Base-by-base conservation (phyloP, 192 early-diverging fungal genomes). In the Podila verticillata region DNA sequence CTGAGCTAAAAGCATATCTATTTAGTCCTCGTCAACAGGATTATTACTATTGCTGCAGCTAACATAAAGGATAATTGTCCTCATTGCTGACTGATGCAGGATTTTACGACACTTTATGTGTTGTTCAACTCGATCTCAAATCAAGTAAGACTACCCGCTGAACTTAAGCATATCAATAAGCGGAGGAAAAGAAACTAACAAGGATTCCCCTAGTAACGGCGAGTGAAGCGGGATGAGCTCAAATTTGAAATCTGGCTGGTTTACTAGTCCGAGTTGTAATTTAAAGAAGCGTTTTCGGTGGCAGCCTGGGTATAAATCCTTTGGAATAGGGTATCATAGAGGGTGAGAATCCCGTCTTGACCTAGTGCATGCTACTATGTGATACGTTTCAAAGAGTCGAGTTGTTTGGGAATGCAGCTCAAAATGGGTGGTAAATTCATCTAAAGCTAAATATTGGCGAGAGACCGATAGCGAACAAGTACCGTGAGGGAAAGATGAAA, bases 381-480 rank as follows among this genome's bases (percentile, higher is more conserved):
- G 86, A 87, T 84, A 81, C 84, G 68, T 86, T 78, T 89, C 84
- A 78, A 89, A 86, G 89, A 91, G 90, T 92, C 90, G 83, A 82
- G 89, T 89, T 91, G 89, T 91, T 91, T 91, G 87, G 87, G 90
- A 90, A 86, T 89, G 87, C 88, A 90, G 87, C 86, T 83, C 84
- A 85, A 92, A 92, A 81, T 84, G 89, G 91, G 90, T 86, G 90
- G 88, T 91, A 92, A 89, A 91, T 86, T 84, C 89, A 87, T 88
- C 91, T 84, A 93, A 91, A 80, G 90, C 91, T 93, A 91, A 93
- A 92, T 93, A 93, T 87, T 83, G 88, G 86, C 87, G 86, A 91
- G 92, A 92, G 90, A 91, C 92, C 89, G 89, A 93, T 93, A 93
- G 89, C 90, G 86, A 93, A 93, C 91, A 92, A 93, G 91, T 92